Evolutionary conservation across 78 protist species (phyloP), one percentile per base, ranked within the genome.

Genomic region (Polysphondylium violaceum): DNA sequence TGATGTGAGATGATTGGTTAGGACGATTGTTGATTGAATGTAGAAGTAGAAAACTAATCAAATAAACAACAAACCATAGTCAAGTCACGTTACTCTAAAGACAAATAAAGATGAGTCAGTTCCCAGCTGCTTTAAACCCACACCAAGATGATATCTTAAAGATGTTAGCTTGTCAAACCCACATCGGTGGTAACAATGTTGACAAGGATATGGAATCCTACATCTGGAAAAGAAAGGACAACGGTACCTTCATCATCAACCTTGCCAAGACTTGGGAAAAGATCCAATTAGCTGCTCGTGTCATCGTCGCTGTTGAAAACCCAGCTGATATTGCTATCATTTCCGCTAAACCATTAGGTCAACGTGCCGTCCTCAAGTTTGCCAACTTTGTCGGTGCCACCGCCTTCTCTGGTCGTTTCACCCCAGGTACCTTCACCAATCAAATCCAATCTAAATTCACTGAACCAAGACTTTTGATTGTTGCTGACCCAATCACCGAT

Each of bases 341-440:
- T 95, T 94, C 99, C 14, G 88, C 98, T 58, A 95, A 99, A 69
- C 78, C 93, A 27, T 97, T 69, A 76, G 99, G 99, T 63, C 99
- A 99, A 96, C 97, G 99, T 50, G 99, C 99, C 41, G 96, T 97
- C 61, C 98, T 98, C 95, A 99, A 99, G 97, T 99, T 97, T 97
- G 97, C 98, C 76, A 87, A 92, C 87, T 95, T 98, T 95, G 96
- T 98, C 38, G 96, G 94, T 73, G 97, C 99, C 65, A 56, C 88
- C 36, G 90, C 98, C 78, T 68, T 98, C 76, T 98, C 98, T 68
- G 98, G 99, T 65, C 97, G 99, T 77, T 99, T 86, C 99, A 98
- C 99, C 85, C 99, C 99, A 73, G 99, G 99, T 76, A 96, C 98
- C 88, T 98, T 99, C 96, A 99, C 99, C 93, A 99, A 99, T 95